These are phyloP conservation scores for Boechera retrofracta DNA, from an alignment of 345 rosid species.

Conservation along the genomic window DNA sequence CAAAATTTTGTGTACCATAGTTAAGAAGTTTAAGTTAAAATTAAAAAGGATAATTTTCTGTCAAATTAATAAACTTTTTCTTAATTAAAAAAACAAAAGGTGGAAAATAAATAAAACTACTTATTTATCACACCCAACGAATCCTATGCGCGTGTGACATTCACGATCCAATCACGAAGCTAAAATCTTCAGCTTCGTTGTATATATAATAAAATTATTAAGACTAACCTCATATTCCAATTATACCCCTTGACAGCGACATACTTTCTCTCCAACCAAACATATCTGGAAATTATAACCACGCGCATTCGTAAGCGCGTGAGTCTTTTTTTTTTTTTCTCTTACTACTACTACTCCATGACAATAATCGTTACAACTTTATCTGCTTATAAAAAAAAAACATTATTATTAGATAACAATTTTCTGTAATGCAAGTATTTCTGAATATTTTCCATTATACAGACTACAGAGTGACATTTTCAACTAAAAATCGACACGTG, in stretches of 20 bases:
- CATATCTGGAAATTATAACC: conserved; percentile 25
- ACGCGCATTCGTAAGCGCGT: conserved; percentile 31
- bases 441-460: conserved; percentile 30
- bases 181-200: conserved; percentile 34
- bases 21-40: background rate
- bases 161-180: conserved; percentile 40
- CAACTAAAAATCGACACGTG: conserved; percentile 31
- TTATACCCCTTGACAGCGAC: conserved; percentile 29
- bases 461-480: conserved; percentile 27
- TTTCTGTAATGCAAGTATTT: background rate
- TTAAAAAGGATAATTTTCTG: background rate
- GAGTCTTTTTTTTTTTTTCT: background rate
- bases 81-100: background rate
- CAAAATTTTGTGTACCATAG: background rate
- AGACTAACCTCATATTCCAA: conserved; percentile 22
- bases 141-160: conserved; percentile 42
- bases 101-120: background rate
- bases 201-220: conserved; percentile 2
- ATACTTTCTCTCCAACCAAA: conserved; percentile 33
- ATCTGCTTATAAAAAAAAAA: conserved; percentile 10
- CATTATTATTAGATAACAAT: background rate
- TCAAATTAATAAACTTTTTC: background rate
- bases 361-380: conserved; percentile 26
- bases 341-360: background rate
- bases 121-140: conserved; percentile 21